A percentile compares a stretch with the other conserved stretches of the same genome.
These are phyloP conservation scores for Xylariaceae sp. DNA, from an alignment of 2,329 filamentous ascomycete species.

Conservation along the genomic window DNA sequence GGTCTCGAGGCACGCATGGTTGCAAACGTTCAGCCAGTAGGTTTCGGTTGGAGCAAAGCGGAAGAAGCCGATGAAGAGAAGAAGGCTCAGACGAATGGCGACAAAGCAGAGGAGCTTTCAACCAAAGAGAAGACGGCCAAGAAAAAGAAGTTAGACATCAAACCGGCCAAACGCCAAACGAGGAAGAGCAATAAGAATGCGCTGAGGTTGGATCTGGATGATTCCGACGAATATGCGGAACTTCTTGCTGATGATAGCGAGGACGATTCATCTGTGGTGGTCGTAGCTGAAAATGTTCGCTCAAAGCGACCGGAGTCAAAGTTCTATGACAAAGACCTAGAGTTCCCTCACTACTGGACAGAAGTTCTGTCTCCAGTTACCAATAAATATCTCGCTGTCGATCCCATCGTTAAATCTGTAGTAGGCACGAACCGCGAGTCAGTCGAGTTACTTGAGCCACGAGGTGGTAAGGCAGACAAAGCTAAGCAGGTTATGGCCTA, in stretches of 20 bases:
- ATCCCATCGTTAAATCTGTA: conserved; percentile 71
- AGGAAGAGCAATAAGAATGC: conserved; percentile 36
- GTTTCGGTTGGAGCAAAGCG: conserved; percentile 87
- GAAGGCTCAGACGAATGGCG: conserved; percentile 28
- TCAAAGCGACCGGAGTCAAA: conserved; percentile 49
- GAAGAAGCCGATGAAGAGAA: conserved; percentile 74
- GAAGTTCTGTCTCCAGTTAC: conserved; percentile 86
- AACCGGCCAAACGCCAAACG: conserved; percentile 31
- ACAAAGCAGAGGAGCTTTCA: conserved; percentile 17
- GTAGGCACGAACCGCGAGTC: conserved; percentile 76
- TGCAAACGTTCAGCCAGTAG: conserved; percentile 81
- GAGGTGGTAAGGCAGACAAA: conserved; percentile 82
- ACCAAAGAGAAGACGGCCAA: conserved; percentile 47
- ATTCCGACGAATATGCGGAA: conserved; percentile 55
- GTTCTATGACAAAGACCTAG: conserved; percentile 75
- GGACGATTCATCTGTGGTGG: conserved; percentile 65
- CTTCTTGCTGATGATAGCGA: conserved; percentile 60
- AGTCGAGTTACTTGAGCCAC: conserved; percentile 77
- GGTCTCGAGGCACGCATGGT: conserved; percentile 85
- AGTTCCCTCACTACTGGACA: conserved; percentile 90
- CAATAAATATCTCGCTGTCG: conserved; percentile 78
- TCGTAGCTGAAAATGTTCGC: conserved; percentile 54
- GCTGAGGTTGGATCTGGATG: conserved; percentile 42
- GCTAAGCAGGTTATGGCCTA: conserved; percentile 91
- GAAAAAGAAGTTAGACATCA: conserved; percentile 30